These are phyloP conservation scores for Royoungia palumana DNA, from an alignment of 768 basidiomycete species.

Conservation along the genomic window DNA sequence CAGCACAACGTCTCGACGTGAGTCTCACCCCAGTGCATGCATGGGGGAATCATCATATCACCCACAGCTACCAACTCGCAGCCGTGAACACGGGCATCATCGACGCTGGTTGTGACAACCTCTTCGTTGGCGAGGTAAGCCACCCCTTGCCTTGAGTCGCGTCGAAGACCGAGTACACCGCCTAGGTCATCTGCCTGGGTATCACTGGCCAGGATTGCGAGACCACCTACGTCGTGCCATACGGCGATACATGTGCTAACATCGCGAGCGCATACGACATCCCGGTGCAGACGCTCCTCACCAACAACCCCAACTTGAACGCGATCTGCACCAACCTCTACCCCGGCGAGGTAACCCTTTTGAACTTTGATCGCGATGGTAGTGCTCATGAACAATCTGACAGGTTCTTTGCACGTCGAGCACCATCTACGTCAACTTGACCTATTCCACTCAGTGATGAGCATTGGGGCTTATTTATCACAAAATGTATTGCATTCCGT, in stretches of 20 bases:
- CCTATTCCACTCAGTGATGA: not conserved
- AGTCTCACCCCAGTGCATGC: conserved; percentile 15
- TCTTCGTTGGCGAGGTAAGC: conserved; percentile 47
- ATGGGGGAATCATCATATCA: not conserved
- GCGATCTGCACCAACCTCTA: conserved; percentile 52
- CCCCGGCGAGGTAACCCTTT: conserved; percentile 48
- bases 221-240: conserved; percentile 43
- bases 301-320: conserved; percentile 67
- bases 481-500: too few species aligned
- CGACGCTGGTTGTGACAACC: conserved; percentile 54
- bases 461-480: too few species aligned
- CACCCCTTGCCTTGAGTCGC: not conserved
- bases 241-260: conserved; percentile 48
- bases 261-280: conserved; percentile 44
- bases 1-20: conserved; percentile 61
- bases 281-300: conserved; percentile 41
- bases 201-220: conserved; percentile 53
- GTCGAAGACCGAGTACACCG: not conserved
- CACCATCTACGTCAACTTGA: conserved; percentile 23
- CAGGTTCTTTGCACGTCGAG: conserved; percentile 28
- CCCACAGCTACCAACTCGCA: conserved; percentile 54
- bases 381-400: not conserved
- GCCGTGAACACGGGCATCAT: conserved; percentile 47
- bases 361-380: not conserved
- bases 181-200: conserved; percentile 52